Percentiles rank a stretch among this genome's conserved stretches.
These are phyloP conservation scores for Gentiana macrophylla DNA, from an alignment of 257 asterid species.

Conservation along the genomic window DNA sequence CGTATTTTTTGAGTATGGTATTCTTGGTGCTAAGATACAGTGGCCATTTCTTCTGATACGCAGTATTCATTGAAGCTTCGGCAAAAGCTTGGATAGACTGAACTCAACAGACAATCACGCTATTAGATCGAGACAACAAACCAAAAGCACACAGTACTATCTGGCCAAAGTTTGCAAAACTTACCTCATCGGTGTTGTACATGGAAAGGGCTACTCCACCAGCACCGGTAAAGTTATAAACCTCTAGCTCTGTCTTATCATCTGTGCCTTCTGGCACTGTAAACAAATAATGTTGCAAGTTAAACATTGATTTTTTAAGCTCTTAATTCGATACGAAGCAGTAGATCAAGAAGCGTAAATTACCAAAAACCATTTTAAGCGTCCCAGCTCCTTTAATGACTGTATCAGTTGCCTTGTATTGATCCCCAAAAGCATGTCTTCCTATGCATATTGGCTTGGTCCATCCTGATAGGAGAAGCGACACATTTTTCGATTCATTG, in stretches of 20 bases:
- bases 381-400: slow-evolving; percentile 91
- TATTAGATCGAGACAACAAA: neutral
- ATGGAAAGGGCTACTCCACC: slow-evolving; percentile 98
- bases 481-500: slow-evolving; percentile 3
- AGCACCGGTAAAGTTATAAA: slow-evolving; percentile 81
- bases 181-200: slow-evolving; percentile 99
- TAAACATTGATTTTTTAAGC: neutral
- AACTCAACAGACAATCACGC: slow-evolving; percentile 8
- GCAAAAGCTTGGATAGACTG: slow-evolving; percentile 87
- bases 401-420: slow-evolving; percentile 91
- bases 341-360: slow-evolving; percentile 2
- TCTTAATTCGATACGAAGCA: slow-evolving; percentile 1
- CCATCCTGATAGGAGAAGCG: slow-evolving; percentile 59
- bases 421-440: slow-evolving; percentile 98
- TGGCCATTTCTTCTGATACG: slow-evolving; percentile 93
- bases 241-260: slow-evolving; percentile 70
- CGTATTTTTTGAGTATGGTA: slow-evolving; percentile 93
- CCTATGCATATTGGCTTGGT: slow-evolving; percentile 96
- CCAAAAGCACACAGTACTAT: neutral
- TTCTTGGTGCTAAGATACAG: slow-evolving; percentile 96
- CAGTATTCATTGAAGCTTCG: slow-evolving; percentile 90
- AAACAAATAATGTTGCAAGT: slow-evolving; percentile 4
- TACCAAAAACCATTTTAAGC: slow-evolving; percentile 93
- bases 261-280: slow-evolving; percentile 85
- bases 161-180: slow-evolving; percentile 9